phyloP scores from a whole-genome alignment of 2,329 filamentous ascomycete genomes.

The Cytospora paraplurivora region DNA sequence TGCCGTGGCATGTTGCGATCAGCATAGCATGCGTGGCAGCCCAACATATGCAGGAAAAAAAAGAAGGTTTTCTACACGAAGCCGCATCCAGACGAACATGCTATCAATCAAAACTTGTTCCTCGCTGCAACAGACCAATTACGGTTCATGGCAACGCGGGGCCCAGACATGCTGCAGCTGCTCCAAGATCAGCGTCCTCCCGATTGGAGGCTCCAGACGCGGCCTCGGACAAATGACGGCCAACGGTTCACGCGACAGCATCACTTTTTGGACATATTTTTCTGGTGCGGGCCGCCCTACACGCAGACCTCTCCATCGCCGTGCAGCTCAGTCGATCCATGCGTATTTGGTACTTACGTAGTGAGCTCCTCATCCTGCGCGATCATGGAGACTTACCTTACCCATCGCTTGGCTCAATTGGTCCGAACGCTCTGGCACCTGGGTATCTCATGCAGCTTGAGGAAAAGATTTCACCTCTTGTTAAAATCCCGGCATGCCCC shows the following conservation, averaged over 20 bases:
- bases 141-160: conserved; percentile 8
- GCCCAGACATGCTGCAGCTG: conserved; percentile 2
- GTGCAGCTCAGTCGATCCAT: not conserved
- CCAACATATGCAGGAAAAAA: conserved; percentile 18
- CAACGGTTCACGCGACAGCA: conserved; percentile 10
- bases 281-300: not conserved
- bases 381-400: conserved; percentile 23
- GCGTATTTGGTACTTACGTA: conserved; percentile 4
- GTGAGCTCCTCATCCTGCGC: conserved; percentile 13
- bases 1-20: conserved; percentile 15
- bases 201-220: conserved; percentile 17
- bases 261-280: conserved; percentile 7
- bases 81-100: not conserved
- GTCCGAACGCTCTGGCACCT: conserved; percentile 4
- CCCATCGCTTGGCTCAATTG: conserved; percentile 18
- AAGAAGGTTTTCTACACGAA: conserved; percentile 6
- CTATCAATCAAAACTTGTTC: conserved; percentile 8
- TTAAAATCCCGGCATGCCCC: not conserved
- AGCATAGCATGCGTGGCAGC: conserved; percentile 18
- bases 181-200: not conserved
- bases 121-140: not conserved
- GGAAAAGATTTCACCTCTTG: conserved; percentile 16
- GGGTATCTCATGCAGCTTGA: not conserved
- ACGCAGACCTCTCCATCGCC: not conserved
- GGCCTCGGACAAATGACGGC: conserved; percentile 1